Base-by-base conservation (phyloP, 2,329 filamentous ascomycete genomes). In the Pestalotiopsis sp. region DNA sequence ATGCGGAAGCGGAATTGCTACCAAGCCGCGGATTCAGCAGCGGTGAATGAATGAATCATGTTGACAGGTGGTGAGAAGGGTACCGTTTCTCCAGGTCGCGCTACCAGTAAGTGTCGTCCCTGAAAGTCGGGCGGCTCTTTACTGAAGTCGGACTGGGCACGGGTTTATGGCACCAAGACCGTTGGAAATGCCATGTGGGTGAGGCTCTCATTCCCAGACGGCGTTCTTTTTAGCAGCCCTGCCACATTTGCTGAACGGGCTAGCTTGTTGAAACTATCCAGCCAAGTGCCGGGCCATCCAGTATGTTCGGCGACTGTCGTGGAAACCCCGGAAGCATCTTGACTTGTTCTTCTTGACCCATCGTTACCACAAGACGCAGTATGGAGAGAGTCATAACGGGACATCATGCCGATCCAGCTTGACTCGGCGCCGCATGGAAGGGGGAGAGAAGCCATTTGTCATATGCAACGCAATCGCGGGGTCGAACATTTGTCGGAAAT, bases 121-220 rank as follows among this genome's bases (percentile, higher is more conserved):
- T 52, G 17, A 17, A 44, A 44, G 17, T 52, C 6, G 1, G 7
- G 7, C 22, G 44, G 17, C 17, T n/a, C 44, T 52, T 52, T 17
- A 48, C 10, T 9, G 44, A n/a, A 52, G 44, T 52, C 44, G 44
- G 44, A 17, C 44, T 17, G 17, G 2, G 44, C 17, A n/a, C 44
- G n/a, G 44, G 14, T 52, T 17, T 17, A 35, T 17, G n/a, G 13
- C 17, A 11, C n/a, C 30, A 60, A 20, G 58, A 39, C 58, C 30
- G 58, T 60, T 60, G 30, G 10, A 39, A 39, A 35, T 60, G 58
- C 58, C 58, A 60, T 60, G 58, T 60, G 58, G 58, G 35, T 60
- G 58, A 60, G 58, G 58, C 58, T 60, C 58, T 60, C 17, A 52
- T 52, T n/a, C 20, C 44, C 4, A 52, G 44, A n/a, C 44, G n/a